Conservation (phyloP, 2,329 filamentous ascomycete species). For the Ramichloridium luteum region DNA sequence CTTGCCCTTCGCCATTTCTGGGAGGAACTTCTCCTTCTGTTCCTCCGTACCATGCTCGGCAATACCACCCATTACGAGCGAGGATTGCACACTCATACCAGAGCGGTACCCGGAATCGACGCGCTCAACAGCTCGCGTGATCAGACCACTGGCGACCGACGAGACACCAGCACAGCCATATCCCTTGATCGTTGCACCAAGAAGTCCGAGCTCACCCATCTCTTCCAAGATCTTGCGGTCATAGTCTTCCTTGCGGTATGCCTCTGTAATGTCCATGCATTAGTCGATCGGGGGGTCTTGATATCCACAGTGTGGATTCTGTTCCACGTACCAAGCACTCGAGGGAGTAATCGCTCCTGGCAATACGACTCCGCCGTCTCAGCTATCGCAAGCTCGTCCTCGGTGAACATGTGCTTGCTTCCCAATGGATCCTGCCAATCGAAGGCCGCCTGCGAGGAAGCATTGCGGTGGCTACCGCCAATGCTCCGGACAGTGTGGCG, state of each 20-base stretch:
- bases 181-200: slow-evolving; percentile 75
- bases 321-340: slow-evolving; percentile 58
- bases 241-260: slow-evolving; percentile 77
- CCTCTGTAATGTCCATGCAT: slow-evolving; percentile 46
- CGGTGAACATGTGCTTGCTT: slow-evolving; percentile 63
- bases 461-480: slow-evolving; percentile 26
- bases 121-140: slow-evolving; percentile 79
- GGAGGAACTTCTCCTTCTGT: slow-evolving; percentile 74
- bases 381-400: slow-evolving; percentile 80
- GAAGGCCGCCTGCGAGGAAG: slow-evolving; percentile 44
- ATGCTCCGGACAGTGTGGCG: slow-evolving; percentile 15
- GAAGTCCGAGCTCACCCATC: slow-evolving; percentile 83
- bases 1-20: slow-evolving; percentile 69
- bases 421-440: slow-evolving; percentile 87
- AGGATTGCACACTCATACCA: slow-evolving; percentile 87
- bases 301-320: no score
- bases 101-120: slow-evolving; percentile 87
- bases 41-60: slow-evolving; percentile 77
- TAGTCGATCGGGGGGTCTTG: no score
- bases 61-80: slow-evolving; percentile 86
- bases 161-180: slow-evolving; percentile 82
- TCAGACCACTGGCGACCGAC: slow-evolving; percentile 77
- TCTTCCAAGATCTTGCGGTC: slow-evolving; percentile 75
- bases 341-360: slow-evolving; percentile 74
- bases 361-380: slow-evolving; percentile 91